phyloP scores from a whole-genome alignment of 352 stramenopile genomes.

The Labyrinthula sp. region DNA sequence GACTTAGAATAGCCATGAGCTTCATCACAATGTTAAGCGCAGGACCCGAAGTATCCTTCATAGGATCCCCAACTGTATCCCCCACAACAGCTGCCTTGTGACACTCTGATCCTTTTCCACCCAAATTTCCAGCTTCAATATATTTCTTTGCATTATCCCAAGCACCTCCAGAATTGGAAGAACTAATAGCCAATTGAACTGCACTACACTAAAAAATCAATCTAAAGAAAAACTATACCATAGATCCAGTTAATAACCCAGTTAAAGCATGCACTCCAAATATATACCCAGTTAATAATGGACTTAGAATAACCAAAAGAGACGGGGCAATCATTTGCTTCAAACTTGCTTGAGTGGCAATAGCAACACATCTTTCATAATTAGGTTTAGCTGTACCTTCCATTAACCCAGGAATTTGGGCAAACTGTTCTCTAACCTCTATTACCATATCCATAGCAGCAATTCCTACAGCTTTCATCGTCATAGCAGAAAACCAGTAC shows the following conservation, averaged over 20 bases:
- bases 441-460: conserved; percentile 97
- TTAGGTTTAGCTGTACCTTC: conserved; percentile 46
- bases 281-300: conserved; percentile 86
- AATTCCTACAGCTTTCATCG: conserved; percentile 95
- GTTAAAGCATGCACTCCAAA: conserved; percentile 91
- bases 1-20: conserved; percentile 94
- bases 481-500: conserved; percentile 97
- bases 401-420: conserved; percentile 65
- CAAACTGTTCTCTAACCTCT: conserved; percentile 97
- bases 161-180: conserved; percentile 95
- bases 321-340: conserved; percentile 95
- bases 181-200: conserved; percentile 94
- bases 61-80: conserved; percentile 95
- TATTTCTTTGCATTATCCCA: conserved; percentile 99
- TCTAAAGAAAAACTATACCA: too few relatives aligned
- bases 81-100: conserved; percentile 90
- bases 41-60: conserved; percentile 97
- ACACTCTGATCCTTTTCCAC: conserved; percentile 76
- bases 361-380: conserved; percentile 88
- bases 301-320: conserved; percentile 90
- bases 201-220: too few relatives aligned
- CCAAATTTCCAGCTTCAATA: conserved; percentile 40
- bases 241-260: conserved; percentile 78
- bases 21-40: conserved; percentile 99
- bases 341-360: conserved; percentile 85